Base-by-base conservation (phyloP, 2,329 filamentous ascomycete species). In the Parastagonospora avenae region DNA sequence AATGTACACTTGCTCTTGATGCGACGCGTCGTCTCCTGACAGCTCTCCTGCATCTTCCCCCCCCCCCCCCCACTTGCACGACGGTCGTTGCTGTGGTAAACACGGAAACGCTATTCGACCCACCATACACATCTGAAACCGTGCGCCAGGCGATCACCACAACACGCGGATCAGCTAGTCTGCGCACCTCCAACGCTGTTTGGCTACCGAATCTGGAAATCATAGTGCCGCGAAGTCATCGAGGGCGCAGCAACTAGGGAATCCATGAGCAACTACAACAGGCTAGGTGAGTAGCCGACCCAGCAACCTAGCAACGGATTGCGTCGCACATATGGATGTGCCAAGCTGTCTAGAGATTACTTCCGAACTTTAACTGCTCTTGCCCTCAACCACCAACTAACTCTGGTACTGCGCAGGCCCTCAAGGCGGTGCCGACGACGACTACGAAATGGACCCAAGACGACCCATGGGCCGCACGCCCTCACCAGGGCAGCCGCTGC, bases 401-500 rank as follows among this genome's bases (percentile, higher is more conserved):
- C 51, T 46, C 46, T 54, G 33, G 24, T 53, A 30, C 31, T 57
- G 44, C 49, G 36, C 49, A 70, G 63, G 65, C 49, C 62, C 57
- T 47, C 49, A 53, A 37, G 40, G 46, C 31, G 54, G 50, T 31
- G 60, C 55, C 56, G 63, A 68, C 56, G 63, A 68, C 59, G 64
- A 62, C 43, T 67, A 71, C 62, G 60, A 57, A 29, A 79, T 85
- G 80, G 78, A 84, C 62, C 80, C 82, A 48, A 81, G 80, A 61
- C 80, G 71, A 59, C 67, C 71, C 44, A 54, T 46, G 15, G 73
- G 73, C 68, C 70, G 79, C 71, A 85, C 89, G 49, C 90, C 90
- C 46, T 94, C 91, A 40, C 90, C 91, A 30, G 88, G 85, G 42
- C 87, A 90, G 60, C 89, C 88, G 27, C 77, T 88, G 12, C 84